phyloP scores from a whole-genome alignment of 139 green algal species.

The Coccomyxa sp. region DNA sequence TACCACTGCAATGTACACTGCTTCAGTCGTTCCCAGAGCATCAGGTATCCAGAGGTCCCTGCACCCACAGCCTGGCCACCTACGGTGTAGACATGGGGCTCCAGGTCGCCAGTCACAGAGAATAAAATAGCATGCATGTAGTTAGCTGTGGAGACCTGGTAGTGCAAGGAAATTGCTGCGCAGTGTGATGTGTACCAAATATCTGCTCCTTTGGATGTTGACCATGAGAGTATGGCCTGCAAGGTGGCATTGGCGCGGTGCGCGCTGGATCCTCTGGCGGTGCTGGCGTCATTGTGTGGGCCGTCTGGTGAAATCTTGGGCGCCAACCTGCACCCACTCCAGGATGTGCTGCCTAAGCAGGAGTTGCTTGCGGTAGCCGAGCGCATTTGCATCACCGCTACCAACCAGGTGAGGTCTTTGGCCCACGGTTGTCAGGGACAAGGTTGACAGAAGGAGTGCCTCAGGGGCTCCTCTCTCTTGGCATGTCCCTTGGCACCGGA shows the following conservation, averaged over 20 bases:
- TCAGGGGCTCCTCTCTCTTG: too few relatives aligned
- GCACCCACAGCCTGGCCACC: not conserved
- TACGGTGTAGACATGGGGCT: not conserved
- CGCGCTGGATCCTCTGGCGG: constrained; percentile 77
- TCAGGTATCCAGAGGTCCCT: not conserved
- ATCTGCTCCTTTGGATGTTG: too few relatives aligned
- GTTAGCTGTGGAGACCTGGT: not conserved
- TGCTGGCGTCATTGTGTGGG: constrained; percentile 65
- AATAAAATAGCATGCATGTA: not conserved
- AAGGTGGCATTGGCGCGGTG: constrained; percentile 65
- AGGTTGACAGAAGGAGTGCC: too few relatives aligned
- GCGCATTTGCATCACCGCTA: constrained; percentile 42
- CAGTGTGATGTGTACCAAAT: not conserved
- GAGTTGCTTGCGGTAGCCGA: constrained; percentile 47
- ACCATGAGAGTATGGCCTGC: too few relatives aligned
- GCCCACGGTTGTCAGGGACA: not conserved
- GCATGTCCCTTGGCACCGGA: too few relatives aligned
- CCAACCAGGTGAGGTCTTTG: constrained; percentile 36
- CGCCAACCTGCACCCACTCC: constrained; percentile 46
- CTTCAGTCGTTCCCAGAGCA: not conserved
- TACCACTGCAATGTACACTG: not conserved
- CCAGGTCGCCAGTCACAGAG: not conserved
- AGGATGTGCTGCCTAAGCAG: constrained; percentile 47
- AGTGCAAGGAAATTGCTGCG: not conserved
- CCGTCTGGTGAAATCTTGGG: constrained; percentile 23